phyloP scores from a whole-genome alignment of 345 rosid genomes.

The Odontarrhena argentea region DNA sequence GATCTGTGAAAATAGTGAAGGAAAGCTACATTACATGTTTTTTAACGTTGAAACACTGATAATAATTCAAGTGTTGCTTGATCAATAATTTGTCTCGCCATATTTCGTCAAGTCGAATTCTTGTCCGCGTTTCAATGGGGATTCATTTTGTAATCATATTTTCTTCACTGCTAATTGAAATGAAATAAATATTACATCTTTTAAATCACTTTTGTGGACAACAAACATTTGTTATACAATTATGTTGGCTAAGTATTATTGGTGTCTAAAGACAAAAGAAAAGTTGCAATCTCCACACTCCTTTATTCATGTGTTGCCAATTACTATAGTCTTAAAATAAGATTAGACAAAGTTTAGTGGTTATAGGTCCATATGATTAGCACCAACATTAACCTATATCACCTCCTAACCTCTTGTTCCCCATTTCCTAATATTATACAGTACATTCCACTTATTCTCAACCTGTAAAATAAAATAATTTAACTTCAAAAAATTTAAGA shows the following conservation, averaged over 20 bases:
- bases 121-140: too few relatives aligned
- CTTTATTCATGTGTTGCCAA: slow-evolving; percentile 17
- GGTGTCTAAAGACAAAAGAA: neutral
- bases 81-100: too few relatives aligned
- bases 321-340: slow-evolving; percentile 18
- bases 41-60: too few relatives aligned
- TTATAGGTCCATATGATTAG: slow-evolving; percentile 30
- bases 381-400: slow-evolving; percentile 31
- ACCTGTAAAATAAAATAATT: neutral
- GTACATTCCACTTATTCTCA: slow-evolving; percentile 27
- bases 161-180: too few relatives aligned
- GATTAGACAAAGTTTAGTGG: slow-evolving; percentile 34
- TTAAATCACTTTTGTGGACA: neutral
- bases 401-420: slow-evolving; percentile 37
- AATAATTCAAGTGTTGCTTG: too few relatives aligned
- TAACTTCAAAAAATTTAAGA: neutral
- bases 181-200: neutral
- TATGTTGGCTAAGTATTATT: slow-evolving; percentile 6
- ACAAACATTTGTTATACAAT: neutral
- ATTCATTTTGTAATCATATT: too few relatives aligned
- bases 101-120: too few relatives aligned
- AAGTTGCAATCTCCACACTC: neutral
- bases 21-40: too few relatives aligned
- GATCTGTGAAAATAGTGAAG: too few relatives aligned
- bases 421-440: slow-evolving; percentile 21